Evolutionary conservation across 768 basidiomycete genomes (phyloP).

Genomic region (Phylloporus rhodoxanthus): DNA sequence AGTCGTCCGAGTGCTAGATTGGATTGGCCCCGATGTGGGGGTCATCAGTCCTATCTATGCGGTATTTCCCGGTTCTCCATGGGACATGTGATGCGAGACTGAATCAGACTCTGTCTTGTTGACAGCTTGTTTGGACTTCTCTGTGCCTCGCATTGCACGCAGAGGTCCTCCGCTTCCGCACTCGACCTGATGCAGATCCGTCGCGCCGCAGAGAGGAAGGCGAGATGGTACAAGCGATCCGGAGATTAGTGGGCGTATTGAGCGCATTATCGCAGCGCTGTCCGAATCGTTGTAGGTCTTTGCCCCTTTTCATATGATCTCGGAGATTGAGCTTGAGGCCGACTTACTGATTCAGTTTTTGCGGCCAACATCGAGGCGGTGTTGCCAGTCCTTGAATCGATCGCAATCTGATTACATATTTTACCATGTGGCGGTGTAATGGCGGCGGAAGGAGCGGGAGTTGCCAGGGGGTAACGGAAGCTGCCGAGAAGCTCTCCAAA

Average conservation of each 20-base stretch:
- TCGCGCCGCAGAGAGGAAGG: constrained; percentile 10
- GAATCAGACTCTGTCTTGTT: background rate
- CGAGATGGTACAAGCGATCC: constrained; percentile 13
- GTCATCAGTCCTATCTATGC: constrained; percentile 15
- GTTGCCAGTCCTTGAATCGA: constrained; percentile 20
- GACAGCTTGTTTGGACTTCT: constrained; percentile 23
- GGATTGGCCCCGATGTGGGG: constrained; percentile 3
- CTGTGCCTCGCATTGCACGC: constrained; percentile 19
- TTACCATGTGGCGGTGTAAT: background rate
- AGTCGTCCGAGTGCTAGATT: constrained; percentile 14
- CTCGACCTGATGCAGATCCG: constrained; percentile 1
- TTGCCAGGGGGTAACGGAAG: background rate
- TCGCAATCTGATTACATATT: constrained; percentile 1
- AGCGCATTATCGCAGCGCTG: constrained; percentile 14
- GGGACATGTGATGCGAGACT: background rate
- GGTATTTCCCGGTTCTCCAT: background rate
- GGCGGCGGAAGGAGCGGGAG: background rate
- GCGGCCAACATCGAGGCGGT: constrained; percentile 23
- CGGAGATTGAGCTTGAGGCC: background rate
- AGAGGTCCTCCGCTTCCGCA: constrained; percentile 17
- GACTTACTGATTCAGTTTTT: constrained; percentile 10
- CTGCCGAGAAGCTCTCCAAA: background rate
- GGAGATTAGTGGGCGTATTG: constrained; percentile 12
- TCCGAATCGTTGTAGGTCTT: constrained; percentile 19
- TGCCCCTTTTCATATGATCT: background rate